Percentiles rank a stretch among this genome's conserved stretches.
These are phyloP conservation scores for Trichoderma aggressivum DNA, from an alignment of 2,329 filamentous ascomycete species.

Conservation along the genomic window DNA sequence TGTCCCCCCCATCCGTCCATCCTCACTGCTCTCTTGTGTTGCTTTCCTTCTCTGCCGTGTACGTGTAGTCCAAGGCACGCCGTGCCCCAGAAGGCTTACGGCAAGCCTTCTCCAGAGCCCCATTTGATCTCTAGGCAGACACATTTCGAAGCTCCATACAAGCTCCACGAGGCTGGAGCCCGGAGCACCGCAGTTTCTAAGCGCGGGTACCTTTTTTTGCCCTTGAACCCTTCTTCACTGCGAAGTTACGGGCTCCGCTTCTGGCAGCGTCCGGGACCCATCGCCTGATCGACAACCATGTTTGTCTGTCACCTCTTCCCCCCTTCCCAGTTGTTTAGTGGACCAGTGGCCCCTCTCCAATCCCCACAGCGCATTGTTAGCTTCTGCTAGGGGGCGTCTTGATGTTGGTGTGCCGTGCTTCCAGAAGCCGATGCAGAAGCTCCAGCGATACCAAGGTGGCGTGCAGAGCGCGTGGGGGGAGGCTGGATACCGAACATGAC, in stretches of 20 bases:
- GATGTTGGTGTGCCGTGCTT: slow-evolving; percentile 19
- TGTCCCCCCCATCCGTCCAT: background rate
- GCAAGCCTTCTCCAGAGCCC: slow-evolving; percentile 6
- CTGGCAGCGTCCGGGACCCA: slow-evolving; percentile 7
- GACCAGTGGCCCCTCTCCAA: background rate
- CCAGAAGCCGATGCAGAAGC: slow-evolving; percentile 21
- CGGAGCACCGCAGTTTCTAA: background rate
- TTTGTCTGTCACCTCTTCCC: background rate
- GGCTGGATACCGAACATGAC: background rate
- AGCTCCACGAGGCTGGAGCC: slow-evolving; percentile 11
- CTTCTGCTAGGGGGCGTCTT: slow-evolving; percentile 1
- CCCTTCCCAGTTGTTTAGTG: background rate
- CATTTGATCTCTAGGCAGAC: slow-evolving; percentile 18
- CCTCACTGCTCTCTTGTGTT: background rate
- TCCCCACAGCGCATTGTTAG: background rate
- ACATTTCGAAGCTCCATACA: slow-evolving; percentile 14
- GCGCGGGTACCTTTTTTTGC: background rate
- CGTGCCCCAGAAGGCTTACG: slow-evolving; percentile 16
- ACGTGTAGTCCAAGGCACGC: background rate
- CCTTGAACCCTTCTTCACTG: background rate
- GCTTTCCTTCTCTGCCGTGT: background rate
- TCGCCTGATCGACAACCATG: slow-evolving; percentile 14
- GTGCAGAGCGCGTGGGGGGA: slow-evolving; percentile 14
- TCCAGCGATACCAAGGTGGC: background rate
- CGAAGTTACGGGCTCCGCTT: slow-evolving; percentile 10